A percentile compares a stretch with the other conserved stretches of the same genome.
Evolutionary conservation across 1,284 basidiomycete species (phyloP).

Genomic region (Leccinum subrobustum): DNA sequence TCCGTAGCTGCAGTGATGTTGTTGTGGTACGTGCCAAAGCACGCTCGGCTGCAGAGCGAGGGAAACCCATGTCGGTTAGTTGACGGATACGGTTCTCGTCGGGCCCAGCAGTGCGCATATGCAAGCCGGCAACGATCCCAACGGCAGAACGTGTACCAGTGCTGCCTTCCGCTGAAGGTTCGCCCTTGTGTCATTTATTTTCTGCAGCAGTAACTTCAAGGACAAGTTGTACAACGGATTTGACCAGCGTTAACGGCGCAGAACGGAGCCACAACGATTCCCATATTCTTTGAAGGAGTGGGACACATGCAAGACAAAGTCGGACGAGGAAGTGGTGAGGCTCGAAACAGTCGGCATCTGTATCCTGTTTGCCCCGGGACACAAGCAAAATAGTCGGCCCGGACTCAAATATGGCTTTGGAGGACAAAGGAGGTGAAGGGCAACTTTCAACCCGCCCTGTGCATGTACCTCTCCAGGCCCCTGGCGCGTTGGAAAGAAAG

Average conservation of each 20-base stretch:
- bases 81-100: constrained; percentile 80
- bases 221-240: constrained; percentile 74
- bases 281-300: constrained; percentile 76
- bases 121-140: constrained; percentile 40
- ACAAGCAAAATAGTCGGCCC: constrained; percentile 75
- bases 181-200: constrained; percentile 66
- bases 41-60: constrained; percentile 78
- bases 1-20: constrained; percentile 91
- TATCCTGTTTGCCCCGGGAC: constrained; percentile 77
- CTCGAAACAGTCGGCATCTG: constrained; percentile 78
- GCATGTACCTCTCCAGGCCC: constrained; percentile 75
- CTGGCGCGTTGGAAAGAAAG: constrained; percentile 71
- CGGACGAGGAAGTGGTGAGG: constrained; percentile 84
- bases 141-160: constrained; percentile 29
- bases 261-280: constrained; percentile 79
- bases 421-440: constrained; percentile 77
- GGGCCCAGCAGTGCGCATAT: constrained; percentile 47
- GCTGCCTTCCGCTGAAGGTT: constrained; percentile 27
- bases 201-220: constrained; percentile 84
- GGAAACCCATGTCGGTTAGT: constrained; percentile 97
- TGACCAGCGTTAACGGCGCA: constrained; percentile 71
- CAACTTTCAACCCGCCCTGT: constrained; percentile 80
- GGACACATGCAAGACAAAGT: constrained; percentile 71
- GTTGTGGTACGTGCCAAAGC: constrained; percentile 87
- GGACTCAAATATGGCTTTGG: constrained; percentile 83